Evolutionary conservation across 768 basidiomycete species (phyloP), one percentile per base, ranked within the genome.

Genomic region (Naganishia onofrii): DNA sequence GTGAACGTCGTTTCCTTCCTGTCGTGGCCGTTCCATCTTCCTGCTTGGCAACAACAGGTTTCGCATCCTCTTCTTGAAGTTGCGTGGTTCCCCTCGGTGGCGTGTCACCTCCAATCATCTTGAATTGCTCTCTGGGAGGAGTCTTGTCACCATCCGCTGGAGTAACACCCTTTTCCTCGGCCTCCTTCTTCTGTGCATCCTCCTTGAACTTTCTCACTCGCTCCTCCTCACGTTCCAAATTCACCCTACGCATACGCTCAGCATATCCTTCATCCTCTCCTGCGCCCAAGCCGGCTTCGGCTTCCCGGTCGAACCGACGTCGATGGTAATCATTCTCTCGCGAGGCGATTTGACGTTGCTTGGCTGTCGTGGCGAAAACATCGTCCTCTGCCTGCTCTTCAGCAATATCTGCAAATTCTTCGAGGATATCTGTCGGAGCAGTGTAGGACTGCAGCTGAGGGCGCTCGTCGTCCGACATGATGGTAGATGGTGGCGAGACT

Each of bases 271-370:
- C 76, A 55, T 92, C 92, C 77, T 92, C 91, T 0, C 88, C 89
- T 66, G 89, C 90, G 1, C 72, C 76, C 48, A 51, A 51, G 70
- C 87, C 87, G 21, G 34, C 57, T 3, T 77, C 84, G 44, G 88
- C 85, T 70, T 89, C 86, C 60, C 96, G 88, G 76, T 86, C 87
- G 75, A 97, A 97, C 51, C 93, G 87, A 69, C 93, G 87, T 77
- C 90, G 88, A 79, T 98, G 95, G 78, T 98, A 99, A 79, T 96
- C 95, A 63, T 88, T 90, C 83, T 97, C 92, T 63, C 95, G 87
- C 46, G 90, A 85, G 28, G 94, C 91, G 78, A 98, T 92, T 84
- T 97, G 95, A 70, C 91, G 90, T 77, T 91, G 89, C 67, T 89
- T 90, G 60, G 93, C 91, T 15, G 92, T 94, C 83, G 94, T 93